phyloP scores from a whole-genome alignment of 2,329 filamentous ascomycete genomes.

The Verticillium dahliae region DNA sequence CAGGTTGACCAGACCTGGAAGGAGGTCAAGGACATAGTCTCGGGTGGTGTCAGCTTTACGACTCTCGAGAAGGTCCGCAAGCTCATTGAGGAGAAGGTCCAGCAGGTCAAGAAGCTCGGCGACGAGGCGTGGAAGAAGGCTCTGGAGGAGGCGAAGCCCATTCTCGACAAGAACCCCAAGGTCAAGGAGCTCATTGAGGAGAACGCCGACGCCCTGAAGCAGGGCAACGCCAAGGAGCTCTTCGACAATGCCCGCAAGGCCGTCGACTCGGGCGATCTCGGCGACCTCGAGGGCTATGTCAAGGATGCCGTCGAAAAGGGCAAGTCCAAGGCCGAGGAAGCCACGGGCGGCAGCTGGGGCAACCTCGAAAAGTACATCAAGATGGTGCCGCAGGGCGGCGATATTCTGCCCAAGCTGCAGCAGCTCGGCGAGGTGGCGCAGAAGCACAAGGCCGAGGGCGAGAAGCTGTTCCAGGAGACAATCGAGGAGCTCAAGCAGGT shows the following conservation, averaged over 20 bases:
- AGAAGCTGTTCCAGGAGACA: conserved; percentile 63
- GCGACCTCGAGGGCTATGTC: conserved; percentile 55
- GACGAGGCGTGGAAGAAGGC: conserved; percentile 69
- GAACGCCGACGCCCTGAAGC: conserved; percentile 61
- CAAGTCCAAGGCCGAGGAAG: conserved; percentile 40
- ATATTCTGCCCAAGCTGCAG: conserved; percentile 60
- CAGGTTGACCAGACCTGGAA: conserved; percentile 66
- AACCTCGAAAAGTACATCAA: conserved; percentile 57
- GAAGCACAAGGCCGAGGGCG: conserved; percentile 63
- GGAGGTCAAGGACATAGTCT: conserved; percentile 57
- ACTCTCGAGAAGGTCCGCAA: conserved; percentile 50
- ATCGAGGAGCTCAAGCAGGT: conserved; percentile 60
- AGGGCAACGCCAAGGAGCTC: conserved; percentile 58
- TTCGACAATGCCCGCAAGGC: conserved; percentile 57
- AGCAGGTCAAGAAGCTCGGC: conserved; percentile 60
- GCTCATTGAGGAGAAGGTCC: conserved; percentile 62
- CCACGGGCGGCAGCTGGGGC: conserved; percentile 29
- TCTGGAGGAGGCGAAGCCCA: conserved; percentile 63
- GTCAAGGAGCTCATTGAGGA: conserved; percentile 66
- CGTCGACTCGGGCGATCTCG: conserved; percentile 52
- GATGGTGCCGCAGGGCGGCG: conserved; percentile 56
- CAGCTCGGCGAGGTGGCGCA: conserved; percentile 58
- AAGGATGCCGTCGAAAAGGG: conserved; percentile 48
- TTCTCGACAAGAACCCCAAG: conserved; percentile 70
- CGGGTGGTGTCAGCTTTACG: conserved; percentile 49